These are phyloP conservation scores for Leishmania major DNA, from an alignment of 208 protist species.

Conservation along the genomic window DNA sequence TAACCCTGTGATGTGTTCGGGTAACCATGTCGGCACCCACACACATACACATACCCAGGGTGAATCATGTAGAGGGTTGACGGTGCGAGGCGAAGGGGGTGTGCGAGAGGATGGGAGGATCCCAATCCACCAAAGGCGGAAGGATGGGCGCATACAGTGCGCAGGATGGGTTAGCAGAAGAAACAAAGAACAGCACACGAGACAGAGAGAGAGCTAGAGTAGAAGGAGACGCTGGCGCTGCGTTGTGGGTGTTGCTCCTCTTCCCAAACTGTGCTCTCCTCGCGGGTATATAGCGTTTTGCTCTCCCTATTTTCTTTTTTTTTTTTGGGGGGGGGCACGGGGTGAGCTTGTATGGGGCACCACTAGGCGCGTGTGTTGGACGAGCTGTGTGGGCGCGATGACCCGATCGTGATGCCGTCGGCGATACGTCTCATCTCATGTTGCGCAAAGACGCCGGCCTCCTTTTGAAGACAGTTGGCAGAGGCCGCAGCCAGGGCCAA, in stretches of 20 bases:
- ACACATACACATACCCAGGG: background rate
- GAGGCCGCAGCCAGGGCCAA: constrained; percentile 35
- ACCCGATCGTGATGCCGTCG: constrained; percentile 46
- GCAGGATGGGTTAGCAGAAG: background rate
- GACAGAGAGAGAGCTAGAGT: background rate
- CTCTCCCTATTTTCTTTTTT: background rate
- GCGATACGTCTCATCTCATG: constrained; percentile 68
- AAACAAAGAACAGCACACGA: background rate
- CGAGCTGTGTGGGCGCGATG: background rate
- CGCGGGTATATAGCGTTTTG: no score
- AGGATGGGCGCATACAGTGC: background rate
- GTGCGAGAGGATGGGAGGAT: background rate
- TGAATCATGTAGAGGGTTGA: background rate
- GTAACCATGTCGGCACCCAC: background rate
- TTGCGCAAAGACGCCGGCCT: constrained; percentile 25
- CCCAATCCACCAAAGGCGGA: background rate
- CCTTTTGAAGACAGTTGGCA: constrained; percentile 42
- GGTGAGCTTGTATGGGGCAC: no score
- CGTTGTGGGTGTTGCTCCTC: background rate
- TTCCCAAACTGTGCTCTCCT: background rate
- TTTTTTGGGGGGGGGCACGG: background rate
- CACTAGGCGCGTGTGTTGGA: background rate
- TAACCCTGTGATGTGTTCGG: background rate
- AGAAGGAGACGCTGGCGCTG: background rate
- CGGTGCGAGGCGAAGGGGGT: no score